Evolutionary conservation across 306 rosid species (phyloP).

Genomic region (Vigna radiata): DNA sequence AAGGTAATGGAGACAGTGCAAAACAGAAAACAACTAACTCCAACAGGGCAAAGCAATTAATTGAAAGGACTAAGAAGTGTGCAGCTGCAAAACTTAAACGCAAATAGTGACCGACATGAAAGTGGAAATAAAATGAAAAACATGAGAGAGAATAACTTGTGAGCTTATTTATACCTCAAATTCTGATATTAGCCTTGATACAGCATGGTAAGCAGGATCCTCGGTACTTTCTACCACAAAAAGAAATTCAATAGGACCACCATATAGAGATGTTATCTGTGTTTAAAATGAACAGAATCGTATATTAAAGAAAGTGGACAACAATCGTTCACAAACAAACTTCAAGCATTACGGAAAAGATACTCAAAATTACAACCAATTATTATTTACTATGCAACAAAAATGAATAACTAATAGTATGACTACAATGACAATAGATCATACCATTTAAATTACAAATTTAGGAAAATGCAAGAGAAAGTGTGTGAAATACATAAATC

Average conservation of each 20-base stretch:
- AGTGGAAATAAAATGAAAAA: conserved; percentile 1
- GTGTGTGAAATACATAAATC: conserved; percentile 17
- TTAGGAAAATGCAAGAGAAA: conserved; percentile 24
- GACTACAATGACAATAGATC: conserved; percentile 20
- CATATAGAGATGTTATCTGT: conserved; percentile 93
- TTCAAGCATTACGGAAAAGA: conserved; percentile 36
- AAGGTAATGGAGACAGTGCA: conserved; percentile 7
- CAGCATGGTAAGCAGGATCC: conserved; percentile 89
- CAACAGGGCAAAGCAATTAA: conserved; percentile 9
- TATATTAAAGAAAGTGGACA: conserved; percentile 35
- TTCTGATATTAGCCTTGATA: conserved; percentile 68
- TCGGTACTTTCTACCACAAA: conserved; percentile 79
- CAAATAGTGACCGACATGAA: conserved; percentile 14
- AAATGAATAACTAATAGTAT: conserved; percentile 21
- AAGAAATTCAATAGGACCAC: conserved; percentile 90
- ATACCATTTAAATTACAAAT: conserved; percentile 32
- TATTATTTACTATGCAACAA: conserved; percentile 26
- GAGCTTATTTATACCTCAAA: conserved; percentile 62
- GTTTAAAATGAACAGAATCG: conserved; percentile 31
- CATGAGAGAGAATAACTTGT: not conserved
- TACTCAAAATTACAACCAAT: conserved; percentile 17
- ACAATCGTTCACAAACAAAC: conserved; percentile 14
- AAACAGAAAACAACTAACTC: conserved; percentile 25
- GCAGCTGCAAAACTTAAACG: conserved; percentile 5
- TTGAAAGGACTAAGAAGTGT: not conserved